Base-by-base conservation (phyloP, 129 eudicot species). In the Apium graveolens region DNA sequence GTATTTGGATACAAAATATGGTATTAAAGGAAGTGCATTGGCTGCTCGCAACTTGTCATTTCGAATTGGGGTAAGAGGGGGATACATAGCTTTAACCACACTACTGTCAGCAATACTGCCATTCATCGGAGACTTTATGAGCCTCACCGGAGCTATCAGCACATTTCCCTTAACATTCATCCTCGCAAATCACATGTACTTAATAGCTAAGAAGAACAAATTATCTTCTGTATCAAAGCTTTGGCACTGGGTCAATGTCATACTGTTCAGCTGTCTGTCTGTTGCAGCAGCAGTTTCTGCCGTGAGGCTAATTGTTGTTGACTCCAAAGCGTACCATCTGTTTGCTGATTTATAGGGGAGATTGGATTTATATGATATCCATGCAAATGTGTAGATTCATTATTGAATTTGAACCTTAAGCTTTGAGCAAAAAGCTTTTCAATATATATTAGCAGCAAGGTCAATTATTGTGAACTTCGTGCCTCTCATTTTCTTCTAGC, bases 51-150 rank as follows among this genome's bases (percentile, higher is more conserved):
- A 96, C 84, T 57, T 96, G 73, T 79, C 85, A 5, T 90, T 90
- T 78, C 49, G 97, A 79, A 70, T 90, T 20, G 55, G 82, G 53
- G 96, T 92, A 43, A 86, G 99, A 79, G 99, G 97, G 7, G 88
- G 97, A 39, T 96, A 92, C 73, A 35, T 96, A 27, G 75, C 81
- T 0, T 13, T 90, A 17, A 96, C 89, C 55, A 87, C 97, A 14
- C 80, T 96, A 5, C 81, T 92, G 5, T 76, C 99, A 12, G 99
- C 99, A 4, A 75, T 89, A 27, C 76, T 96, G 60, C 99, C 99
- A 5, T 96, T 96, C 83, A 74, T 96, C 42, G 97, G 97, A 74
- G 99, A 96, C 84, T 92, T 96, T 88, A 96, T 96, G 97, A 92
- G 97, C 84, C 89, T 96, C 39, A 90, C 97, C 0, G 99, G 99